phyloP scores from a whole-genome alignment of 2,329 filamentous ascomycete species.

The Claviceps pusilla region DNA sequence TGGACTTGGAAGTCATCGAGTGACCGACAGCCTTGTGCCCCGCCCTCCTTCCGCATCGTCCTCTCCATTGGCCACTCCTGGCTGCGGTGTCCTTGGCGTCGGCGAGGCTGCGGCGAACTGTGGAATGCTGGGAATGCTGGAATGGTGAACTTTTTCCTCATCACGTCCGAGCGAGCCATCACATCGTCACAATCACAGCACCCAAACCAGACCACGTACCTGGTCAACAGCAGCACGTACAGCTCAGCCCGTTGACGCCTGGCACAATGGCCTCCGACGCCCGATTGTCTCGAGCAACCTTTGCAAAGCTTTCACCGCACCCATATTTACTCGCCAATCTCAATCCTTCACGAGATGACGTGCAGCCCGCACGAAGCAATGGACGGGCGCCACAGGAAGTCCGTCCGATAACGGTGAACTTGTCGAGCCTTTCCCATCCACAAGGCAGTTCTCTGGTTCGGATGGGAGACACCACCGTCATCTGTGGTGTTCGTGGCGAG shows the following conservation, averaged over 20 bases:
- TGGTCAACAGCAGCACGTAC: not conserved
- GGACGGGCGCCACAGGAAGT: conserved; percentile 57
- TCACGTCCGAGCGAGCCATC: not conserved
- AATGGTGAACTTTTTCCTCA: conserved; percentile 2
- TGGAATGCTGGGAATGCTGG: not conserved
- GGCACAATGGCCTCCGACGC: conserved; percentile 16
- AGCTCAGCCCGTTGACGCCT: not conserved
- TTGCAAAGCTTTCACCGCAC: conserved; percentile 78
- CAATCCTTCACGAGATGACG: conserved; percentile 37
- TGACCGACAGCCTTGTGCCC: not conserved
- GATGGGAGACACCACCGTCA: conserved; percentile 80
- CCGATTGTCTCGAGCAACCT: conserved; percentile 49
- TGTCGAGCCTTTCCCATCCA: conserved; percentile 71
- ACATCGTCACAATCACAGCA: not conserved
- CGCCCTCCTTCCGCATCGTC: not conserved
- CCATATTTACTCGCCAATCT: conserved; percentile 85
- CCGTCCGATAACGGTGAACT: conserved; percentile 62
- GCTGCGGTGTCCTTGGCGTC: not conserved
- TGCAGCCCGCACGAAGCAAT: conserved; percentile 56
- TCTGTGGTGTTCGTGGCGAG: conserved; percentile 82
- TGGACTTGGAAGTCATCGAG: no score
- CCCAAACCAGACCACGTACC: not conserved
- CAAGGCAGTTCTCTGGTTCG: conserved; percentile 83
- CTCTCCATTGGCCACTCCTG: not conserved
- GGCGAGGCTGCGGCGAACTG: conserved; percentile 1